These are phyloP conservation scores for Mycena amicta DNA, from an alignment of 768 basidiomycete genomes.

Conservation along the genomic window DNA sequence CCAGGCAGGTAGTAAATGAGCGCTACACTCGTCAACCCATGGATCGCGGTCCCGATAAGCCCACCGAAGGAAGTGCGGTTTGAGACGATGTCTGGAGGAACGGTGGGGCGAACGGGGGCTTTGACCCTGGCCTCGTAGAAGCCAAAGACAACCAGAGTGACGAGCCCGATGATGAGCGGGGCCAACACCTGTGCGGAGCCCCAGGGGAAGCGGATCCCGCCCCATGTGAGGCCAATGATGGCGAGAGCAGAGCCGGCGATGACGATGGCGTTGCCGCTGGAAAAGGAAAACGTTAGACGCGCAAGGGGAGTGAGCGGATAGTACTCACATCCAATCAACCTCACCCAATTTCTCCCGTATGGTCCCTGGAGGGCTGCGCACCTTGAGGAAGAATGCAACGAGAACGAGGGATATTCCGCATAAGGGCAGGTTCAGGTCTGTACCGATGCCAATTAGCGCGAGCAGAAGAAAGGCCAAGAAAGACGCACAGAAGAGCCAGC, in stretches of 20 bases:
- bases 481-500: too few relatives aligned
- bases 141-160: constrained; percentile 32
- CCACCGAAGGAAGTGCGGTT: constrained; percentile 44
- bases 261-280: constrained; percentile 38
- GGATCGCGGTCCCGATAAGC: constrained; percentile 34
- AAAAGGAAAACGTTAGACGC: not conserved
- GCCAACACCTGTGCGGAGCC: constrained; percentile 37
- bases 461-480: not conserved
- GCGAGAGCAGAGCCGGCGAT: constrained; percentile 32
- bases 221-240: constrained; percentile 44
- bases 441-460: too few relatives aligned
- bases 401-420: not conserved
- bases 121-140: constrained; percentile 26
- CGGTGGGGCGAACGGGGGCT: constrained; percentile 22
- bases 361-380: not conserved
- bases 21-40: too few relatives aligned
- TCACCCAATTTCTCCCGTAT: not conserved
- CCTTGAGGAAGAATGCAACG: not conserved
- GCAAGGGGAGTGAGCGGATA: constrained; percentile 26
- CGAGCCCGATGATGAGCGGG: constrained; percentile 41
- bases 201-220: constrained; percentile 41
- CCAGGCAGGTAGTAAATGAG: too few relatives aligned
- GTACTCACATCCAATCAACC: constrained; percentile 29
- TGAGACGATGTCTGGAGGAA: constrained; percentile 33
- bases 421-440: not conserved